Conservation (phyloP, 352 stramenopile species). For the Phytophthora hibernalis region DNA sequence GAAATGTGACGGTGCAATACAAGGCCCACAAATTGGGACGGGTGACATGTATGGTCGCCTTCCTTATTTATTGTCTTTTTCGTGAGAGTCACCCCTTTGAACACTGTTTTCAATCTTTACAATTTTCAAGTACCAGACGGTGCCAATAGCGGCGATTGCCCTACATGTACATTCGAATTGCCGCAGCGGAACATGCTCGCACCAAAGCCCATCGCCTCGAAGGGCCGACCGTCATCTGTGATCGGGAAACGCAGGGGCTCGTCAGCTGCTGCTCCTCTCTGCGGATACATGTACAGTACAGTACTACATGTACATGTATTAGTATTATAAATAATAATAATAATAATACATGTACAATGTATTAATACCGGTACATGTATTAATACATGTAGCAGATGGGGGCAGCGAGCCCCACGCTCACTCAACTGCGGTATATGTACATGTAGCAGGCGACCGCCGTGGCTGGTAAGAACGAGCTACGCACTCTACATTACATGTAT, state of each 20-base stretch:
- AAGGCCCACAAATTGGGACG: neutral
- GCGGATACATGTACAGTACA: too few species aligned
- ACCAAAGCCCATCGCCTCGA: neutral
- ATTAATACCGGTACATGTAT: too few species aligned
- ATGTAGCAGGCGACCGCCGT: neutral
- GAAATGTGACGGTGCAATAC: constrained; percentile 35
- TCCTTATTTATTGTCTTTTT: too few species aligned
- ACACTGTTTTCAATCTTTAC: neutral
- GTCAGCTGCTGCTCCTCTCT: constrained; percentile 20
- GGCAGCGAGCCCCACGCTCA: neutral
- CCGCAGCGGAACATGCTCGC: constrained; percentile 13
- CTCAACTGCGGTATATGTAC: too few species aligned
- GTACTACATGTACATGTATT: too few species aligned
- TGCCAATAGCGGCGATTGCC: too few species aligned
- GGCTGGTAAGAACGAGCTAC: neutral
- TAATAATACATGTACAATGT: too few species aligned
- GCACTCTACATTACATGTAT: too few species aligned
- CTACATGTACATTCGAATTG: constrained; percentile 15
- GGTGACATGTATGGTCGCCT: too few species aligned
- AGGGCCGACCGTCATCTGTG: constrained; percentile 24
- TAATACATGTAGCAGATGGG: constrained; percentile 37
- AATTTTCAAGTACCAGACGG: neutral
- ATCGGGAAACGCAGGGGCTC: constrained; percentile 24
- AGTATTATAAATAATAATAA: too few species aligned
- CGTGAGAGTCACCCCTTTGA: too few species aligned